Evolutionary conservation across 2,329 filamentous ascomycete species (phyloP), one percentile per base, ranked within the genome.

Genomic region (Coniochaeta sp.): DNA sequence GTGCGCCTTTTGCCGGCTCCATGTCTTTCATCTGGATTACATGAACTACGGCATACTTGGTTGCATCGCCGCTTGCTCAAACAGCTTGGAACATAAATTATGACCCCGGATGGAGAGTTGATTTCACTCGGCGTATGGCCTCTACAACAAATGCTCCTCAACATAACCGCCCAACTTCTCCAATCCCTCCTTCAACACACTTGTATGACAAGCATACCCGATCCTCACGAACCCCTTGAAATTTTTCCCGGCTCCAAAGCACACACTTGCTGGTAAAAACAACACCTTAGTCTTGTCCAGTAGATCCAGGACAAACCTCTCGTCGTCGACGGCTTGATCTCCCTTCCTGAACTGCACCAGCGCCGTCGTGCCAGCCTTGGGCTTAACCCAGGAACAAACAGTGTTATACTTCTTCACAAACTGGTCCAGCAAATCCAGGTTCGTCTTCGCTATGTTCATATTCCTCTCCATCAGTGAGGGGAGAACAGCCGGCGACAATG

Each of bases 141-240:
- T 47, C 26, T 49, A 49, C 28, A 56, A 48, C 48, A 72, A 50
- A 50, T 67, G 46, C 40, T 67, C 56, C 24, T 60, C 58, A 7
- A 79, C 53, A 60, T 77, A 79, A 2, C 38, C 52, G 6, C 66
- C 65, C 33, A 80, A 61, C 58, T 61, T 67, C 57, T 80, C 74
- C 61, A 95, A 62, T 0, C 80, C 89, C 56, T 83, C 76, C 60
- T 79, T 73, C 50, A 95, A 61, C n/a, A 88, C 76, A 13, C 82
- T 75, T 0, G 86, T 91, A 58, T 85, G 77, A 60, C 82, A 85
- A 1, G 85, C 87, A 67, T 86, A 94, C 0, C 89, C 89, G 55
- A 95, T 77, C 53, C 90, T 76, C 20, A 95, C 84, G 66, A 82
- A 91, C 2, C 89, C 89, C 58, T 77, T 75, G 61, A 88, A 91